Evolutionary conservation across 306 rosid species (phyloP), one percentile per base, ranked within the genome.

Genomic region (Leucaena leucocephala): DNA sequence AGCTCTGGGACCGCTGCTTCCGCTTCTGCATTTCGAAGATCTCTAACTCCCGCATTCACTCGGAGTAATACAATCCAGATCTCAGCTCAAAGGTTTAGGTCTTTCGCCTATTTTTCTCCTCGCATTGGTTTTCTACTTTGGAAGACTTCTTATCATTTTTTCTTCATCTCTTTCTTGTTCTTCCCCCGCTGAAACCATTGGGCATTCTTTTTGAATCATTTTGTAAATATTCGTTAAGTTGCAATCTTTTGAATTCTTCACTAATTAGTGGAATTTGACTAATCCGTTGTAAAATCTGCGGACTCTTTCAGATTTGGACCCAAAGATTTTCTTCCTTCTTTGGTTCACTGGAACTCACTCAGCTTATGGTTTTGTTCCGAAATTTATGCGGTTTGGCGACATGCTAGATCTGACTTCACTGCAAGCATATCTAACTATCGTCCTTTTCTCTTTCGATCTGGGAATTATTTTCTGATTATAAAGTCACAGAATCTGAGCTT

Each of bases 381-480:
- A 68, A 21, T 45, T 54, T 35, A 16, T 45, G 36, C 27, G 79
- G 46, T 74, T 57, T 78, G n/a, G 59, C 62, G 70, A 17, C 76
- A 58, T 70, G 42, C 75, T 85, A 81, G 89, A 88, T 88, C 91
- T 85, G 84, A 68, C 80, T 46, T 65, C 82, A 78, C 42, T 78
- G 81, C 68, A 21, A 46, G 21, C 68, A 10, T 58, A 75, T 43
- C 57, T 67, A 38, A 15, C 38, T 69, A 13, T 16, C 22, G 59
- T 80, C 50, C n/a, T 59, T 79, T 40, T 48, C 49, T 77, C 36
- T 42, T 36, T 49, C 48, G 72, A 67, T 84, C 81, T 75, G 73
- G 54, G 71, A 74, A 3, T 55, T 48, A 38, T 71, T 71, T 39
- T 80, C 68, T 66, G 4, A 58, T 59, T 76, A 19, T 34, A 14